phyloP scores from a whole-genome alignment of 495 filamentous ascomycete species.

The Aspergillus coremiiformis region DNA sequence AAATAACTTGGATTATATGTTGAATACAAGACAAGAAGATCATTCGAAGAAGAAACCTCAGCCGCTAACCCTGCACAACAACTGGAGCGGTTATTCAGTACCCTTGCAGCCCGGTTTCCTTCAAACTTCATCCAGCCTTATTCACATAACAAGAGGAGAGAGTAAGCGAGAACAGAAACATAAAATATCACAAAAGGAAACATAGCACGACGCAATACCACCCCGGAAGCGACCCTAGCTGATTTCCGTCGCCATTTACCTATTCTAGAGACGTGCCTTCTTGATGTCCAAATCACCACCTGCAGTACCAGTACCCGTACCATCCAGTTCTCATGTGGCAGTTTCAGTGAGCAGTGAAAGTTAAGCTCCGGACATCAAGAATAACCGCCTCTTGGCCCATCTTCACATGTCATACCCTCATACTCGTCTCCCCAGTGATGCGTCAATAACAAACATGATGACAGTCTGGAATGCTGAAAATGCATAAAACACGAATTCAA shows the following conservation, averaged over 20 bases:
- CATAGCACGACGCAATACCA: conserved; percentile 41
- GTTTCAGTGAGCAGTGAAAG: conserved; percentile 4
- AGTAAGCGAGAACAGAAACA: conserved; percentile 10
- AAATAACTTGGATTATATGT: conserved; percentile 5
- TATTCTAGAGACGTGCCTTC: conserved; percentile 8
- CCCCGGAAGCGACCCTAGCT: conserved; percentile 49
- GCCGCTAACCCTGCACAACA: background rate
- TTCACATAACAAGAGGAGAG: conserved; percentile 6
- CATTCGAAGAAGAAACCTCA: background rate
- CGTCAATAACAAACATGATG: conserved; percentile 17
- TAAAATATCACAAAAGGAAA: conserved; percentile 13
- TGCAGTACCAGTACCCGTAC: conserved; percentile 5
- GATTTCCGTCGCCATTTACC: conserved; percentile 43
- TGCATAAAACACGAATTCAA: conserved; percentile 8
- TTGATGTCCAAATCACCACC: conserved; percentile 4
- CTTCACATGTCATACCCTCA: conserved; percentile 11
- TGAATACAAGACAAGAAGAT: conserved; percentile 5
- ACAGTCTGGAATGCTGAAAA: conserved; percentile 13
- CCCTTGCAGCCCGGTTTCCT: background rate
- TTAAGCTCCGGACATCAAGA: conserved; percentile 5
- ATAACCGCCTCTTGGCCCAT: conserved; percentile 7
- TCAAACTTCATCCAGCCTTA: background rate
- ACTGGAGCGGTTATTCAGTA: background rate
- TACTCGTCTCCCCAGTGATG: conserved; percentile 18
- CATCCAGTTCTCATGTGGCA: conserved; percentile 5